Base-by-base conservation (phyloP, 2,329 filamentous ascomycete species). In the Fusarium lateritium region DNA sequence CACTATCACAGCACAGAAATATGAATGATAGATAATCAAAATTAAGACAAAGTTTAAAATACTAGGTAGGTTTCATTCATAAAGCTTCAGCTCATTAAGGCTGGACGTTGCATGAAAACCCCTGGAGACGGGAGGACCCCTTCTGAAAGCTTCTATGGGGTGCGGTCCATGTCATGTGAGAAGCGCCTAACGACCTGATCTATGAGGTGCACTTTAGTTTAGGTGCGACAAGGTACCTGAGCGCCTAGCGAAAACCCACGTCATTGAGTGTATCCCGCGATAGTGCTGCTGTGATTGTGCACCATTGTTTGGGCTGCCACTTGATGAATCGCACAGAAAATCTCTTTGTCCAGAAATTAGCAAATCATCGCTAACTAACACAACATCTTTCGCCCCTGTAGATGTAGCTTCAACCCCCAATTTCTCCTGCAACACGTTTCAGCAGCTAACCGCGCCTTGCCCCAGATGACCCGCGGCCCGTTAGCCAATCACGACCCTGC, bases 401-500 rank as follows among this genome's bases (percentile, higher is more conserved):
- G 21, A 52, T 44, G 40, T 46, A 28, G 17, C 44, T 56, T 26
- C 36, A 57, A 45, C 52, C 34, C 36, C 43, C 43, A 49, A 64
- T 45, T 49, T 46, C 54, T 43, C 36, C 33, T 55, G 49, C 43
- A 34, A 58, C 51, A 44, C 38, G 51, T 58, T 57, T 60, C 62
- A 61, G 65, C 58, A 64, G 28, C 71, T 75, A 75, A 72, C 73
- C 56, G 60, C 59, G 50, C 44, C 44, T 63, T 50, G 54, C 57
- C 62, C 55, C 56, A 53, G 56, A 56, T 65, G 66, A 69, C 73
- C 36, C 61, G 52, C 36, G 51, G 42, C 52, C 61, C 50, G 45
- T 60, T 58, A 71, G 50, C 73, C 73, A 75, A 75, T 74, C 61
- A 63, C 49, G 52, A 64, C 45, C 49, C 58, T 50, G 65, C 62